Evolutionary conservation across 1,284 basidiomycete genomes (phyloP).

Genomic region (Filobasidium uniguttulatum): DNA sequence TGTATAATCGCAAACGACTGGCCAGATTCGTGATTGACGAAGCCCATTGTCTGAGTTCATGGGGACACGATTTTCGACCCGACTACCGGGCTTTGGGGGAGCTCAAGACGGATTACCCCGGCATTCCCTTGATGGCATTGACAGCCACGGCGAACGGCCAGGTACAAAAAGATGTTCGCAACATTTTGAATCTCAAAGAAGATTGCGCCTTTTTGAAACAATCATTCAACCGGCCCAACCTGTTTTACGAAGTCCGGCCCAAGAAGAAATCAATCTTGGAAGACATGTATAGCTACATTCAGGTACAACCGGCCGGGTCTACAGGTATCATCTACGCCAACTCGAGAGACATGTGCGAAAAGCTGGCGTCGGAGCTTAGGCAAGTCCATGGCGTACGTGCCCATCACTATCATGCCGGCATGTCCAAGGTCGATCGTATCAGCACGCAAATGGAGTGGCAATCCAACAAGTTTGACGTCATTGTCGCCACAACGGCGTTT

Average conservation of each 20-base stretch:
- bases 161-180: constrained; percentile 65
- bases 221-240: constrained; percentile 86
- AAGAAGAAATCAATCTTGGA: constrained; percentile 47
- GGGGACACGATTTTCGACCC: constrained; percentile 39
- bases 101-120: constrained; percentile 58
- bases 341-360: constrained; percentile 60
- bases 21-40: constrained; percentile 93
- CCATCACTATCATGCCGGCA: constrained; percentile 73
- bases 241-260: constrained; percentile 62
- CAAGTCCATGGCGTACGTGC: constrained; percentile 50
- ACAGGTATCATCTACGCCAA: constrained; percentile 83
- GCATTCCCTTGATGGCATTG: constrained; percentile 83
- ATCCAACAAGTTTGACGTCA: constrained; percentile 55
- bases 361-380: constrained; percentile 54
- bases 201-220: constrained; percentile 51
- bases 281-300: constrained; percentile 63
- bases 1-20: constrained; percentile 49
- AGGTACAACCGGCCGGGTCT: constrained; percentile 37
- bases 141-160: constrained; percentile 81
- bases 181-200: constrained; percentile 49
- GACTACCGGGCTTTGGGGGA: constrained; percentile 49
- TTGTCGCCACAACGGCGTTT: constrained; percentile 88
- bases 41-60: constrained; percentile 69
- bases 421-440: constrained; percentile 53
- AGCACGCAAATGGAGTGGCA: constrained; percentile 63